A percentile compares a stretch with the other conserved stretches of the same genome.
These are phyloP conservation scores for Ocimum tenuiflorum DNA, from an alignment of 257 asterid genomes.

Conservation along the genomic window DNA sequence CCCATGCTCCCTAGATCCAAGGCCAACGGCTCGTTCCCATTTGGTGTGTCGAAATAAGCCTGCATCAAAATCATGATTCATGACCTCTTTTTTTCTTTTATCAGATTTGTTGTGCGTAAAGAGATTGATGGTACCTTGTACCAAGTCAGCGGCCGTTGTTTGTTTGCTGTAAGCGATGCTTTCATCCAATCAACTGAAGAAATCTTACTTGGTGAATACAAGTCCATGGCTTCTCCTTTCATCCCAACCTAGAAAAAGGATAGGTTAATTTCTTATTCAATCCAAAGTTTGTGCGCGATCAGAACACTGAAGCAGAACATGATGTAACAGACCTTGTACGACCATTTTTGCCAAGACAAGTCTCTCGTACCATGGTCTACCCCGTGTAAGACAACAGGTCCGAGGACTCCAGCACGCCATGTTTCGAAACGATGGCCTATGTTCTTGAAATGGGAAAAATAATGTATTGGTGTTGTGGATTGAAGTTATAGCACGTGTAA, in stretches of 20 bases:
- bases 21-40: constrained; percentile 69
- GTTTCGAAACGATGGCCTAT: constrained; percentile 69
- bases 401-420: constrained; percentile 63
- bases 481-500: not conserved
- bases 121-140: constrained; percentile 53
- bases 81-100: not conserved
- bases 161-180: constrained; percentile 37
- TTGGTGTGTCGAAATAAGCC: constrained; percentile 73
- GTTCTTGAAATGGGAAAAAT: constrained; percentile 38
- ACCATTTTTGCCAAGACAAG: constrained; percentile 84
- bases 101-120: not conserved
- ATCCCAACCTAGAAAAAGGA: constrained; percentile 51
- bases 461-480: not conserved
- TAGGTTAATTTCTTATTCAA: not conserved
- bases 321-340: constrained; percentile 58
- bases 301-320: not conserved
- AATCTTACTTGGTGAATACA: constrained; percentile 46
- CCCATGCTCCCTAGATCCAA: constrained; percentile 83
- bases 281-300: constrained; percentile 10
- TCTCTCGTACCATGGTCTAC: constrained; percentile 58
- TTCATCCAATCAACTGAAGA: constrained; percentile 58
- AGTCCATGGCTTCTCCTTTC: constrained; percentile 74
- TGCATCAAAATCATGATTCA: constrained; percentile 14
- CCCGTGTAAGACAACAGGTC: constrained; percentile 73
- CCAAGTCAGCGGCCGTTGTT: constrained; percentile 77